These are phyloP conservation scores for Nepenthes alata DNA, from an alignment of 179 eudicot species.

Conservation along the genomic window DNA sequence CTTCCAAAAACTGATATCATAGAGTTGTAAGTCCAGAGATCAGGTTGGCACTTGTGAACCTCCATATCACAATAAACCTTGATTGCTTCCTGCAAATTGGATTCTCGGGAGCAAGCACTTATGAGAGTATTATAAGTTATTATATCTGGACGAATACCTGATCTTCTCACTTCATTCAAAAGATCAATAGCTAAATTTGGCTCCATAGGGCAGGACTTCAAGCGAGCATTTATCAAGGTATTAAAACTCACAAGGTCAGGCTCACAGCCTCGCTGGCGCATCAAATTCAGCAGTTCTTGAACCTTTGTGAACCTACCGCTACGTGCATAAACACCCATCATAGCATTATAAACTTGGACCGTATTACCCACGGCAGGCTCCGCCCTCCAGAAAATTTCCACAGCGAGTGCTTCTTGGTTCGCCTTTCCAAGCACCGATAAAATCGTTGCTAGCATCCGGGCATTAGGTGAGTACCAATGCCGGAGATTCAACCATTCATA, in stretches of 20 bases:
- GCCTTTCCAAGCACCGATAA: slow-evolving; percentile 86
- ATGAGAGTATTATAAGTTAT: slow-evolving; percentile 92
- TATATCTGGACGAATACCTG: slow-evolving; percentile 76
- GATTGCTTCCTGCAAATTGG: slow-evolving; percentile 74
- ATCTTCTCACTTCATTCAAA: slow-evolving; percentile 61
- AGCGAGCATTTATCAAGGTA: slow-evolving; percentile 85
- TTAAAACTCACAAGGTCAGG: slow-evolving; percentile 93
- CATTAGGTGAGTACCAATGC: slow-evolving; percentile 73
- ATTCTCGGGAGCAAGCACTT: slow-evolving; percentile 90
- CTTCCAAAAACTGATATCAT: slow-evolving; percentile 93
- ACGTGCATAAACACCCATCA: slow-evolving; percentile 98
- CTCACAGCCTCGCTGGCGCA: slow-evolving; percentile 70
- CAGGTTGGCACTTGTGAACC: slow-evolving; percentile 71
- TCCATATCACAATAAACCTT: slow-evolving; percentile 81
- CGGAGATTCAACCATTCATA: slow-evolving; percentile 85
- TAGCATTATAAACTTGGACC: slow-evolving; percentile 88
- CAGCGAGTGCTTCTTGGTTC: slow-evolving; percentile 77
- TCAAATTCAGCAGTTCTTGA: slow-evolving; percentile 63
- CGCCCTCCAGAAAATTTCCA: slow-evolving; percentile 62
- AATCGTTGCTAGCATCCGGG: slow-evolving; percentile 80
- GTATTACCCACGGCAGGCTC: slow-evolving; percentile 54
- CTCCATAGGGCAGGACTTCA: slow-evolving; percentile 50
- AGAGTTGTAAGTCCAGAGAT: slow-evolving; percentile 96
- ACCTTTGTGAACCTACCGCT: slow-evolving; percentile 63
- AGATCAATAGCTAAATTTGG: slow-evolving; percentile 58